Evolutionary conservation across 2,329 filamentous ascomycete species (phyloP), one percentile per base, ranked within the genome.

Genomic region (Dothistroma septosporum): DNA sequence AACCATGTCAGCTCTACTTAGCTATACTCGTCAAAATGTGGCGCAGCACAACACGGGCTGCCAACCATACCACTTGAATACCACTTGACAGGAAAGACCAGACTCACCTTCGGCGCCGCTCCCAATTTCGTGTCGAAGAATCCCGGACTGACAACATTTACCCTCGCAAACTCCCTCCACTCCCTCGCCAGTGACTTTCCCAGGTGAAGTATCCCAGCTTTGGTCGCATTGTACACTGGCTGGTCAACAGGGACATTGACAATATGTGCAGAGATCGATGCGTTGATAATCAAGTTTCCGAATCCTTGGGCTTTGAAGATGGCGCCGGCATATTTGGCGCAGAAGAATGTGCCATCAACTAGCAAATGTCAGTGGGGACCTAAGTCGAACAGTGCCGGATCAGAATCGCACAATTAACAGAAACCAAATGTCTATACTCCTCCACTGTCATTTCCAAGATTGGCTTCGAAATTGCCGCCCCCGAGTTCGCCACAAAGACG

Each of bases 401-500:
- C 8, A 28, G 14, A n/a, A 50, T 60, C 76, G 56, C 68, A 81
- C 80, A 78, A 57, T 85, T 85, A 1, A 85, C 82, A 5, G 79
- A 77, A 74, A 83, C 80, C 61, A 82, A 79, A 60, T 77, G 76
- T 35, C 70, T 72, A 64, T 83, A 85, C 63, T 84, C 81, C 2
- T 81, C 77, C 0, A 84, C 66, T 0, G 77, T 80, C 63, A 80
- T 78, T 54, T 86, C 83, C 1, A 84, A 71, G 14, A 86, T 79
- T 0, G 81, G 78, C 66, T 85, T 84, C 0, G 79, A 82, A 78
- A 96, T 92, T 7, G 90, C 92, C 78, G 97, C 95, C 33, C 92
- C 92, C 48, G 92, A 92, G 32, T 91, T 95, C 32, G 92, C 96
- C 68, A 97, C 91, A 35, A 97, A 84, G 74, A 89, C 87, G 76